Base-by-base conservation (phyloP, 768 basidiomycete species). In the Cyathus striatus region DNA sequence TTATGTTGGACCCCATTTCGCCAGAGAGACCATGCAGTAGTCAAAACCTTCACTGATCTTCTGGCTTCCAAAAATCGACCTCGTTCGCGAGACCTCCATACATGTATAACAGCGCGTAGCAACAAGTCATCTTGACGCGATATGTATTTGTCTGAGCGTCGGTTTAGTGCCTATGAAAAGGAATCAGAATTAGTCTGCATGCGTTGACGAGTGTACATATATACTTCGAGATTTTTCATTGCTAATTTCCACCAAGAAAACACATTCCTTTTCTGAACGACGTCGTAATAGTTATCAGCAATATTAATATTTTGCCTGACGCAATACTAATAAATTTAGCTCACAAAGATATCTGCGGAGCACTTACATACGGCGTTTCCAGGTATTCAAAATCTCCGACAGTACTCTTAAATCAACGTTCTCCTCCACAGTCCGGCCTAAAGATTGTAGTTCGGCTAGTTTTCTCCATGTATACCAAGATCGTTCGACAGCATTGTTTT, bases 1-100 rank as follows among this genome's bases (percentile, higher is more conserved):
- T n/a, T n/a, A n/a, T n/a, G n/a, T n/a, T n/a, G n/a, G n/a, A n/a
- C n/a, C n/a, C n/a, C n/a, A n/a, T n/a, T n/a, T n/a, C n/a, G 65
- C 86, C 85, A 87, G 13, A 67, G 53, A 14, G 55, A 52, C 72
- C 76, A 79, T 1, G 64, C 60, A 32, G 60, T 59, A 49, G 70
- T 74, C 35, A 76, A 41, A 6, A 80, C 50, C 24, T 78, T 69
- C 16, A 66, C 47, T 4, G 63, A 58, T 41, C 66, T 72, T 25
- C 81, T 75, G 36, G 74, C 70, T 44, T 76, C 76, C 9, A 87
- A 65, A 22, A 80, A 65, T 39, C 60, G 66, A 23, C 80, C 81
- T 6, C 80, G 75, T 51, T 83, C 83, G 27, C 74, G 75, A 17
- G 85, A 80, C 50, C 75, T 82, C 84, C 85, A 84, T 3, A 86